Percentiles rank a stretch among this genome's conserved stretches.
Conservation (phyloP, 78 protist genomes). For the Planoprotostelium fungivorum region DNA sequence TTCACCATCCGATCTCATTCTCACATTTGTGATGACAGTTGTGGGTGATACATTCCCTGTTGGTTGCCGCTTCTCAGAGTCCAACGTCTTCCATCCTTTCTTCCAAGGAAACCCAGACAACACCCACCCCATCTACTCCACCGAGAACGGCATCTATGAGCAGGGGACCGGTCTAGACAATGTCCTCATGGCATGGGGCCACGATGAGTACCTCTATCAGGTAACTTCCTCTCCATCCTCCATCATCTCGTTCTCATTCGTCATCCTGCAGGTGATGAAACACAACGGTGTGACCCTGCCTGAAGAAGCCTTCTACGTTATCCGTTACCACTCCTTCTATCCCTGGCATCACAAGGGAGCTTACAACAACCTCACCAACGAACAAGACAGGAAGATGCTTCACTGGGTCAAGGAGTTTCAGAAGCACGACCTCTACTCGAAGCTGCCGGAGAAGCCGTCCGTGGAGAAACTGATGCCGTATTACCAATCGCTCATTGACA, state of each 20-base stretch:
- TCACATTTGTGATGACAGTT: slow-evolving; percentile 31
- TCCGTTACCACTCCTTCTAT: slow-evolving; percentile 87
- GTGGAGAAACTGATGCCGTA: slow-evolving; percentile 63
- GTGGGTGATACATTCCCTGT: slow-evolving; percentile 90
- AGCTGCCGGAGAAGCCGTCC: slow-evolving; percentile 38
- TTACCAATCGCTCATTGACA: slow-evolving; percentile 61
- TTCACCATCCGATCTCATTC: background rate
- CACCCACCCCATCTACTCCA: slow-evolving; percentile 27
- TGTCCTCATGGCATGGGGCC: slow-evolving; percentile 85
- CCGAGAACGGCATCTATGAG: slow-evolving; percentile 68
- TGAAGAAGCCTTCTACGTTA: slow-evolving; percentile 62
- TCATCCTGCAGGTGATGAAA: slow-evolving; percentile 12
- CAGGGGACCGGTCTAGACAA: slow-evolving; percentile 69
- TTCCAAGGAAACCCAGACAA: slow-evolving; percentile 61
- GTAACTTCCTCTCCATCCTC: no score
- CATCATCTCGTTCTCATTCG: no score
- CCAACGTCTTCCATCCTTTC: slow-evolving; percentile 60
- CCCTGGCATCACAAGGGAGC: slow-evolving; percentile 79
- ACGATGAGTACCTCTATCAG: slow-evolving; percentile 79
- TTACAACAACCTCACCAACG: slow-evolving; percentile 50
- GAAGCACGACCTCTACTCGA: slow-evolving; percentile 85
- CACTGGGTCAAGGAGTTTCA: slow-evolving; percentile 81
- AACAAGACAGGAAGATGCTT: slow-evolving; percentile 54
- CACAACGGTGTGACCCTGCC: slow-evolving; percentile 61
- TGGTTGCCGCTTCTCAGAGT: slow-evolving; percentile 63